These are phyloP conservation scores for Nemania sp. DNA, from an alignment of 2,329 filamentous ascomycete genomes.

Conservation along the genomic window DNA sequence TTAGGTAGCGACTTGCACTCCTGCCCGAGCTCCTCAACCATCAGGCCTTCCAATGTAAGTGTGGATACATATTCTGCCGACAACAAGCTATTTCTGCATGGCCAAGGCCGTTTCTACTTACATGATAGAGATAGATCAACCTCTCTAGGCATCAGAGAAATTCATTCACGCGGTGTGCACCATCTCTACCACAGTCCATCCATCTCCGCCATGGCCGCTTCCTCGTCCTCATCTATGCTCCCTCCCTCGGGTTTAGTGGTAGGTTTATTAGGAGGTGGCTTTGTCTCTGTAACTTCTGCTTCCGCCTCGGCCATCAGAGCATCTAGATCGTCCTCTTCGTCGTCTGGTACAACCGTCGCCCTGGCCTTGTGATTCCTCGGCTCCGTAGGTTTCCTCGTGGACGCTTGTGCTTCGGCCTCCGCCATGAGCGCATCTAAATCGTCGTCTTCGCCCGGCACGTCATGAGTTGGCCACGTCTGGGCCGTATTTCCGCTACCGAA, in stretches of 20 bases:
- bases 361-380: neutral
- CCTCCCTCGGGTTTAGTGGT: neutral
- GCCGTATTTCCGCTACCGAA: conserved; percentile 25
- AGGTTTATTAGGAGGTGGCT: neutral
- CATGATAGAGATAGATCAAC: too few relatives aligned
- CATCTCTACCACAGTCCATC: conserved; percentile 54
- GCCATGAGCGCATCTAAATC: conserved; percentile 49
- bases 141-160: too few relatives aligned
- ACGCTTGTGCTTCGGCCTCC: conserved; percentile 31
- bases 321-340: conserved; percentile 20
- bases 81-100: too few relatives aligned
- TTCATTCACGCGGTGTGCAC: neutral
- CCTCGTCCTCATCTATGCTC: conserved; percentile 22
- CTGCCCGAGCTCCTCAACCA: too few relatives aligned
- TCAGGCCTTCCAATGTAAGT: too few relatives aligned
- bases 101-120: too few relatives aligned
- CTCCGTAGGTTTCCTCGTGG: neutral
- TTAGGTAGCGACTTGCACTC: too few relatives aligned
- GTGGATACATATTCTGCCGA: too few relatives aligned
- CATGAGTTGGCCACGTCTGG: conserved; percentile 5
- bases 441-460: conserved; percentile 42
- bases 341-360: conserved; percentile 1
- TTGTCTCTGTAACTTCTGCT: neutral
- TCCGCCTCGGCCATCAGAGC: conserved; percentile 29
- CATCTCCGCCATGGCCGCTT: conserved; percentile 44